Conservation (phyloP, 2,329 filamentous ascomycete species). For the Endoconidiophora laricicola region DNA sequence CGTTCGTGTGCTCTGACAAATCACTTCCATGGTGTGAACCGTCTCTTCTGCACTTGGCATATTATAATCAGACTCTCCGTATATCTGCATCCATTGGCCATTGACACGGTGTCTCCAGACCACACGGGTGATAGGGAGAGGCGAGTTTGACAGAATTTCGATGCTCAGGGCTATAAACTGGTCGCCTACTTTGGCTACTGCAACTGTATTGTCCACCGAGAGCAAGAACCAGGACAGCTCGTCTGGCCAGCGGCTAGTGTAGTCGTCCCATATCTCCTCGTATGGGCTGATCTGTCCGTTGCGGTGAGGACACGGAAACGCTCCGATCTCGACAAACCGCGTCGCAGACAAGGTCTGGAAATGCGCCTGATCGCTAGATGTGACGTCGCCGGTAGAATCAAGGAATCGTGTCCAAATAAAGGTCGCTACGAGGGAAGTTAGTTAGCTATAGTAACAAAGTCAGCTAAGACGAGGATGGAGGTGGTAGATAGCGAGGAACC, state of each 20-base stretch:
- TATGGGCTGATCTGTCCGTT: not conserved
- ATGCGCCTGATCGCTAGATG: constrained; percentile 14
- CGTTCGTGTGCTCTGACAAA: no score
- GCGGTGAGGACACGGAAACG: not conserved
- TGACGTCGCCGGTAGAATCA: constrained; percentile 14
- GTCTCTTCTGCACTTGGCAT: no score
- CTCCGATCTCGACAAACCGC: not conserved
- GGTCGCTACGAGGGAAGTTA: constrained; percentile 14
- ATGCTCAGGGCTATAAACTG: constrained; percentile 13
- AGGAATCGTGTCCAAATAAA: constrained; percentile 17
- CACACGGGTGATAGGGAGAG: no score
- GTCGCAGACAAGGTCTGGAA: constrained; percentile 14
- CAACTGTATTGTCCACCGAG: not conserved
- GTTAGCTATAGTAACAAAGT: not conserved
- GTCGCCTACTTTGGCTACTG: not conserved
- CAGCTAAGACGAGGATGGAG: no score
- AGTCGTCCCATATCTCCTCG: not conserved
- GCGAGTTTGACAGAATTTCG: not conserved
- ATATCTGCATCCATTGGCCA: no score
- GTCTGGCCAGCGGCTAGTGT: not conserved
- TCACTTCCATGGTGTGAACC: no score
- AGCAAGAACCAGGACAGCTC: not conserved
- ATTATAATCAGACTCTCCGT: no score
- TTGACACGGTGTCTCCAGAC: no score
- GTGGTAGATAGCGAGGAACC: no score